phyloP scores from a whole-genome alignment of 257 asterid genomes.

The Handroanthus guayacan region DNA sequence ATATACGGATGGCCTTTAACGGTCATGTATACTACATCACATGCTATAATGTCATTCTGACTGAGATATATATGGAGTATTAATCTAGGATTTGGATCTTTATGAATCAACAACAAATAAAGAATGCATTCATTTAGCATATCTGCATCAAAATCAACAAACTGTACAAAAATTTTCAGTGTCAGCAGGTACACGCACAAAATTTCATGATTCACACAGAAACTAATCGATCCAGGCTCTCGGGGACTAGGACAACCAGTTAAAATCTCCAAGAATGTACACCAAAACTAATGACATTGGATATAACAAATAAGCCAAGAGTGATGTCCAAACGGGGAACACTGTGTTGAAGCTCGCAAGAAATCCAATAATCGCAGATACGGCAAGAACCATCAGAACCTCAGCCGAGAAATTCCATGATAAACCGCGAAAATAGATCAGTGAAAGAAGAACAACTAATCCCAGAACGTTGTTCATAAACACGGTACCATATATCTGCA shows the following conservation, averaged over 20 bases:
- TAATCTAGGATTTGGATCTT: too few species aligned
- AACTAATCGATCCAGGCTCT: neutral
- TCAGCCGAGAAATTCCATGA: constrained; percentile 52
- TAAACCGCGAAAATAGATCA: constrained; percentile 48
- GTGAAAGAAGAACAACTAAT: constrained; percentile 49
- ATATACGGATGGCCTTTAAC: too few species aligned
- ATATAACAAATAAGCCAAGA: constrained; percentile 48
- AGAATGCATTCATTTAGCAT: constrained; percentile 5
- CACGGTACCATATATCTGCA: constrained; percentile 63
- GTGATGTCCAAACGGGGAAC: constrained; percentile 49
- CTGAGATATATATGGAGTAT: too few species aligned
- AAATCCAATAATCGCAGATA: constrained; percentile 48
- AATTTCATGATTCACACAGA: neutral
- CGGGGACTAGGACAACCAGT: constrained; percentile 19
- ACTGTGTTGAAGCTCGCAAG: constrained; percentile 43
- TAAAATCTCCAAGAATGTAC: constrained; percentile 42
- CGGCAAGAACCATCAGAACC: constrained; percentile 45
- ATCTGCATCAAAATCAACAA: neutral
- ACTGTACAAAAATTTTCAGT: neutral
- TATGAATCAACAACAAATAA: constrained; percentile 2
- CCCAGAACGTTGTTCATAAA: constrained; percentile 65
- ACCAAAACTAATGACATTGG: constrained; percentile 55
- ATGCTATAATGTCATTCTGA: too few species aligned
- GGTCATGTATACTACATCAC: too few species aligned
- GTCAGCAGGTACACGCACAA: neutral